A percentile compares a stretch with the other conserved stretches of the same genome.
Conservation (phyloP, 257 asterid species). For the Solanum pennellii region DNA sequence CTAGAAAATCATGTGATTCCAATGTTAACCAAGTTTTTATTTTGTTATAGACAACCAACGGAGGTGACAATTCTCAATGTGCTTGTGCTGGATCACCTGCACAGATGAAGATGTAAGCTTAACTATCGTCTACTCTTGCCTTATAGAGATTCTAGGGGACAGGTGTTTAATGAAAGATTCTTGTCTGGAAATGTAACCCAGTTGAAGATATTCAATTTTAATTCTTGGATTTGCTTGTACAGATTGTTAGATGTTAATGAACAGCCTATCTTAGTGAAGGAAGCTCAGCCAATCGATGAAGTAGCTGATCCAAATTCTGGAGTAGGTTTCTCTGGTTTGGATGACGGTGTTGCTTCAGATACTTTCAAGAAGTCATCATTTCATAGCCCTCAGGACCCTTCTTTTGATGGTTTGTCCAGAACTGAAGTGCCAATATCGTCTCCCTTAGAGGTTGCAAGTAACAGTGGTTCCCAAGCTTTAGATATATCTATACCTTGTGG, state of each 20-base stretch:
- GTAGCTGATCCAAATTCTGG: constrained; percentile 11
- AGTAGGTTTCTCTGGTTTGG: constrained; percentile 9
- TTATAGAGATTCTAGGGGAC: background rate
- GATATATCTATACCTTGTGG: constrained; percentile 30
- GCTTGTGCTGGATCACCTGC: constrained; percentile 19
- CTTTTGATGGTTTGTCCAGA: background rate
- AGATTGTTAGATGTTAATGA: background rate
- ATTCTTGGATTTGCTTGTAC: background rate
- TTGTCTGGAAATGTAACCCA: background rate
- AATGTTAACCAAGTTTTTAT: constrained; percentile 9
- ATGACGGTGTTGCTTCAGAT: constrained; percentile 11
- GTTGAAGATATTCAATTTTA: background rate
- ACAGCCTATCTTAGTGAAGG: constrained; percentile 3
- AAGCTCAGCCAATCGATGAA: background rate
- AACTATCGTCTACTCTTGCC: background rate
- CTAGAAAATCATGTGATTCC: background rate
- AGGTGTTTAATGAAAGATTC: background rate
- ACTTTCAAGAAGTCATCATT: background rate
- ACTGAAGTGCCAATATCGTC: background rate
- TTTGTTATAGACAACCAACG: constrained; percentile 19
- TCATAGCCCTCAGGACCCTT: constrained; percentile 3
- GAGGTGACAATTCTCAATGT: constrained; percentile 8
- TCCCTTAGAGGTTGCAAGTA: constrained; percentile 3
- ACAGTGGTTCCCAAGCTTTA: constrained; percentile 2
- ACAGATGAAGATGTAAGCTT: constrained; percentile 23